Conservation (phyloP, 2,329 filamentous ascomycete genomes). For the Claviceps sp. region DNA sequence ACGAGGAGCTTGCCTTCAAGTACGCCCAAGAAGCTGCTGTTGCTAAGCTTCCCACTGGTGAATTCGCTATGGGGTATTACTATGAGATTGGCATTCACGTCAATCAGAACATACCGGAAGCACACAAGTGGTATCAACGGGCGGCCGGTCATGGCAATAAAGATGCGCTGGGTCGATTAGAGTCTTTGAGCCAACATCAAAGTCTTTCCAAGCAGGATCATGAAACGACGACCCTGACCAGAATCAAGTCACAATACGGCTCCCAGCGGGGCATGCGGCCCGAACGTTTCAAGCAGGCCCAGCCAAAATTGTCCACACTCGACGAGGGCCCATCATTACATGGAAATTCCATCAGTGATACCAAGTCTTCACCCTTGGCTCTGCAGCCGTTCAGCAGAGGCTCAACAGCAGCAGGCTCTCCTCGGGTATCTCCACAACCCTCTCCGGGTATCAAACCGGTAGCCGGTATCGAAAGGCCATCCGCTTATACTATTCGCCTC, state of each 20-base stretch:
- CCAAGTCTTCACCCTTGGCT: conserved; percentile 8
- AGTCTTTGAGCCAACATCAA: conserved; percentile 71
- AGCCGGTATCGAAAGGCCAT: conserved; percentile 24
- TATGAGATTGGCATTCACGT: conserved; percentile 92
- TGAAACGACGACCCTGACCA: conserved; percentile 75
- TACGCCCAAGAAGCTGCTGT: conserved; percentile 81
- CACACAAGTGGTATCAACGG: conserved; percentile 78
- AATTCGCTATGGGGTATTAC: conserved; percentile 96
- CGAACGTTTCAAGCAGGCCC: conserved; percentile 41
- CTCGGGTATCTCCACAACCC: conserved; percentile 26
- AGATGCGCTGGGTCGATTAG: conserved; percentile 69
- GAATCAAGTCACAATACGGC: conserved; percentile 72
- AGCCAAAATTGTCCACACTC: conserved; percentile 33
- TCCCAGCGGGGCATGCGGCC: conserved; percentile 51
- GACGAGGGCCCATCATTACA: conserved; percentile 23
- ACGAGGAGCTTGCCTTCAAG: conserved; percentile 82
- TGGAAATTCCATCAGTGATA: conserved; percentile 15
- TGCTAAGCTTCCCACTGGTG: conserved; percentile 72
- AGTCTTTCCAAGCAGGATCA: conserved; percentile 84
- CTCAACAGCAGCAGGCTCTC: conserved; percentile 13
- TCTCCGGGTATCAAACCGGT: conserved; percentile 27
- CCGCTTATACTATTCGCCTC: conserved; percentile 39
- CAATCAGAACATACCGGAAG: conserved; percentile 68
- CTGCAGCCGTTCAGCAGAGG: conserved; percentile 4
- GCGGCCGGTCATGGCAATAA: conserved; percentile 85